Percentiles rank a stretch among this genome's conserved stretches.
Evolutionary conservation across 139 green algal species (phyloP).

Genomic region (Diplosphaera chodatii): DNA sequence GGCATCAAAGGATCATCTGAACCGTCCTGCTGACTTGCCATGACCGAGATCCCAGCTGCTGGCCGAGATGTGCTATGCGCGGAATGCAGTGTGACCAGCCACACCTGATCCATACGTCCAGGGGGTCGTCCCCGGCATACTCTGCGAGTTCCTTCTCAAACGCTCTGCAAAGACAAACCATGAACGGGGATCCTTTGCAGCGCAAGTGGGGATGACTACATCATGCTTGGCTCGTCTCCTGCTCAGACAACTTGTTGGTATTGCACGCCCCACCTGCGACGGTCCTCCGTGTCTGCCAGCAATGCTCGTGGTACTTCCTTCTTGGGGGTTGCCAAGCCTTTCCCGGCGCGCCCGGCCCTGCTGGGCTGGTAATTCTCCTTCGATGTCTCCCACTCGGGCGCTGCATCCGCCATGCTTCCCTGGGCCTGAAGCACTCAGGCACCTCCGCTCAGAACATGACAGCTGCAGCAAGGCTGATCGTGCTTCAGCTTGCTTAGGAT

Average conservation of each 20-base stretch:
- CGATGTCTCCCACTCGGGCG: constrained; percentile 62
- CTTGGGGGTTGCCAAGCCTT: constrained; percentile 16
- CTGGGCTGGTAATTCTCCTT: constrained; percentile 88
- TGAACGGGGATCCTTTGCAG: no score
- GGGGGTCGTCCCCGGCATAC: constrained; percentile 68
- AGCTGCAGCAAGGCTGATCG: no score
- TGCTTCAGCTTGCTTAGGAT: no score
- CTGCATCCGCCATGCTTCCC: not conserved
- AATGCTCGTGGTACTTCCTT: constrained; percentile 14
- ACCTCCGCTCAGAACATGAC: no score
- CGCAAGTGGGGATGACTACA: no score
- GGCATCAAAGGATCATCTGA: no score
- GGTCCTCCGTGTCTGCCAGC: constrained; percentile 18
- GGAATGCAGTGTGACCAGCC: no score
- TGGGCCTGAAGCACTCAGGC: no score
- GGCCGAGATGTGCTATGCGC: no score
- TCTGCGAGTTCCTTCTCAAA: constrained; percentile 52
- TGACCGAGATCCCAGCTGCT: no score
- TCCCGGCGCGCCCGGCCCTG: constrained; percentile 48
- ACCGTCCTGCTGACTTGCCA: no score
- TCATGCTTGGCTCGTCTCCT: constrained; percentile 60
- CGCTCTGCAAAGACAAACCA: no score
- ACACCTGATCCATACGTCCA: constrained; percentile 74
- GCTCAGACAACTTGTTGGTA: constrained; percentile 66
- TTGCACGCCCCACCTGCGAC: constrained; percentile 62